A percentile compares a stretch with the other conserved stretches of the same genome.
Evolutionary conservation across 169 alveolate genomes (phyloP).

Genomic region (Plasmodium yoelii): DNA sequence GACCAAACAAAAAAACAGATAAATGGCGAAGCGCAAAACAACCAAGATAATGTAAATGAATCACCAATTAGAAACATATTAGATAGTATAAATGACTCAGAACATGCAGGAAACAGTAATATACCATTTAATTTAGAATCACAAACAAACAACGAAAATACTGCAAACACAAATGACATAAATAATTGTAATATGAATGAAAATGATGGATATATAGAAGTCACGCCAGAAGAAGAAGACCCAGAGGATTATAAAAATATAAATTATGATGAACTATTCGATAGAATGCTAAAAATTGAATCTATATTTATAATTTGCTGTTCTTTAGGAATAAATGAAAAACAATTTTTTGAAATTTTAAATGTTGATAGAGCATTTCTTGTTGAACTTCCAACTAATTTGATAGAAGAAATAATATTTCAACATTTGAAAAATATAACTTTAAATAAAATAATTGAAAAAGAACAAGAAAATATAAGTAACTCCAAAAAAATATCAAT

Average conservation of each 20-base stretch:
- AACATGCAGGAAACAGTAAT: background rate
- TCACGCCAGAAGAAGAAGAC: slow-evolving; percentile 5
- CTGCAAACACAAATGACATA: background rate
- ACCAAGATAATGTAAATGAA: background rate
- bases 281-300: slow-evolving; percentile 53
- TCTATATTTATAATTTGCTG: slow-evolving; percentile 73
- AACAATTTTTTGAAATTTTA: slow-evolving; percentile 48
- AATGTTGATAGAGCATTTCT: slow-evolving; percentile 74
- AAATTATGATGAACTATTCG: slow-evolving; percentile 70
- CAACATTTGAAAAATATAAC: slow-evolving; percentile 72
- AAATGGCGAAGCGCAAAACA: background rate
- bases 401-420: slow-evolving; percentile 62
- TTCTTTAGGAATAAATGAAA: slow-evolving; percentile 65
- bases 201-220: background rate
- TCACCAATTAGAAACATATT: background rate
- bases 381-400: slow-evolving; percentile 52
- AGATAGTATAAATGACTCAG: background rate
- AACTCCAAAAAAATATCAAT: slow-evolving; percentile 42
- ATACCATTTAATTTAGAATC: no score
- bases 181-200: background rate
- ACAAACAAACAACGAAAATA: background rate
- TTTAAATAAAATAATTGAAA: slow-evolving; percentile 25
- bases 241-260: slow-evolving; percentile 65
- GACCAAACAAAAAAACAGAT: background rate
- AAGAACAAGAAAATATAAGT: slow-evolving; percentile 34